Conservation (phyloP, 192 early-diverging fungal species). For the Backusella luteola region DNA sequence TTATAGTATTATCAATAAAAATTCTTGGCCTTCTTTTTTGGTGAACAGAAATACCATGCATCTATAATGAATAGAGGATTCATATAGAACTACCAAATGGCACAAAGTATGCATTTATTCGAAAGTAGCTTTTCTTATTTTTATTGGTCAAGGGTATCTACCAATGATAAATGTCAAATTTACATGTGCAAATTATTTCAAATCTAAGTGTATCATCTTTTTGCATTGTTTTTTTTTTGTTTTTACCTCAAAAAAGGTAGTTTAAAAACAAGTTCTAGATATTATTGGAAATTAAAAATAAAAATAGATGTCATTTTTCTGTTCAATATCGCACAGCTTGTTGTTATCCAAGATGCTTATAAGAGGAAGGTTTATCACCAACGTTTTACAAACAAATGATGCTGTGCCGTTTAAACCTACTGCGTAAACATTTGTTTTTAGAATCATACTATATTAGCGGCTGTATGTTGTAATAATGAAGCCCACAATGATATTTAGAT, state of each 20-base stretch:
- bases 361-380: not conserved
- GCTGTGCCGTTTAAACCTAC: not conserved
- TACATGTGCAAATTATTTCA: not conserved
- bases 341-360: not conserved
- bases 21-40: not conserved
- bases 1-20: not conserved
- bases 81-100: not conserved
- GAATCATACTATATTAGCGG: not conserved
- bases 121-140: not conserved
- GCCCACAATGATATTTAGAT: not conserved
- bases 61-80: not conserved
- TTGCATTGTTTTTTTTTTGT: not conserved
- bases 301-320: not conserved
- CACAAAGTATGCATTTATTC: not conserved
- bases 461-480: not conserved
- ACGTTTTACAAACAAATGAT: not conserved
- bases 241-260: not conserved
- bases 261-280: slow-evolving; percentile 1
- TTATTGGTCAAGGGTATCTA: not conserved
- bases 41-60: not conserved
- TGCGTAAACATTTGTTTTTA: not conserved
- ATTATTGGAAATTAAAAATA: slow-evolving; percentile 5
- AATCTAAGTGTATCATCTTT: not conserved
- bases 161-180: slow-evolving; percentile 1
- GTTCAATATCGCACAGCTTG: not conserved